Evolutionary conservation across 768 basidiomycete genomes (phyloP), one percentile per base, ranked within the genome.

Genomic region (Boletellus emodensis): DNA sequence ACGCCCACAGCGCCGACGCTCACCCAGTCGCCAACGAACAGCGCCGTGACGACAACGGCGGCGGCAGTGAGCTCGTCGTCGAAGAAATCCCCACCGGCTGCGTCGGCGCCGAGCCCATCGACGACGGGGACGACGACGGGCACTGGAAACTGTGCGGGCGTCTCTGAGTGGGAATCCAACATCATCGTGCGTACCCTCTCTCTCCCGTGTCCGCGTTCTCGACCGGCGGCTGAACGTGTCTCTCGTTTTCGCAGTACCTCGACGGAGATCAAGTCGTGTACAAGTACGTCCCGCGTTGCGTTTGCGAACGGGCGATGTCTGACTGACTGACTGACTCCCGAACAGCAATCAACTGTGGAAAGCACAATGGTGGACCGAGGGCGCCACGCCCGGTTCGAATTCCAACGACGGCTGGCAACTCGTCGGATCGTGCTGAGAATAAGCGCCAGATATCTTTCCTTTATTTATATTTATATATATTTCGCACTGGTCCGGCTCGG

Each of bases 201-300:
- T 10, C 18, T n/a, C n/a, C n/a, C n/a, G n/a, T n/a, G n/a, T 4
- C 11, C 22, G 6, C 15, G 8, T 35, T 24, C 17, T 30, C n/a
- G 12, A n/a, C n/a, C n/a, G n/a, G n/a, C n/a, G n/a, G 24, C 24
- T 24, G 24, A 24, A 24, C 6, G 3, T 6, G 24, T 24, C 24
- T 24, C 24, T 24, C 24, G 24, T 24, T 6, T 11, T 17, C 24
- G 36, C 33, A 79, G 75, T 82, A 82, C 57, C 48, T 56, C 22
- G 75, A 65, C 12, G 77, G 77, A 12, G 49, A 66, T 14, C 49
- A 71, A 39, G 79, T 68, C 15, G 66, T 64, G 15, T 78, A 73
- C 59, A 54, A 64, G 76, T 77, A 44, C 48, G 75, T 57, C 7
- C 15, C 17, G 26, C 24, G 1, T 3, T 1, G 15, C 35, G 18